These are phyloP conservation scores for Cytospora leucostoma DNA, from an alignment of 2,329 filamentous ascomycete genomes.

Conservation along the genomic window DNA sequence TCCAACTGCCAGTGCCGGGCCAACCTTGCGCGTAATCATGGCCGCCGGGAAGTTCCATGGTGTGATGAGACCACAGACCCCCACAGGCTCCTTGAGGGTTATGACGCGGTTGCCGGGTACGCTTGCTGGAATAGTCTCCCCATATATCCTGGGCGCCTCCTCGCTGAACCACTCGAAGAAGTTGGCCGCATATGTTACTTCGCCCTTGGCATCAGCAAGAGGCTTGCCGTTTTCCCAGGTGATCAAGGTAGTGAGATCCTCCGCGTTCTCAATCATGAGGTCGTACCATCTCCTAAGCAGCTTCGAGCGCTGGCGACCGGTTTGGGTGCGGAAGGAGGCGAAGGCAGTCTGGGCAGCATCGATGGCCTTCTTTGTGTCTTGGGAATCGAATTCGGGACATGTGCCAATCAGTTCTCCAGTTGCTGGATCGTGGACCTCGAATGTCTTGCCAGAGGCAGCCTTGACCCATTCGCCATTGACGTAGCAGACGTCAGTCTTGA, in stretches of 20 bases:
- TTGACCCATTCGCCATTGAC: slow-evolving; percentile 92
- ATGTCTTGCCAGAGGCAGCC: slow-evolving; percentile 86
- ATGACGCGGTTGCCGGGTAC: slow-evolving; percentile 72
- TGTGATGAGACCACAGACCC: slow-evolving; percentile 80
- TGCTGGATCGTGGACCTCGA: slow-evolving; percentile 84
- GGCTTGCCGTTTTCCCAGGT: slow-evolving; percentile 93
- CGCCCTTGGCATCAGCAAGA: slow-evolving; percentile 70
- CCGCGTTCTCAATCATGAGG: slow-evolving; percentile 73
- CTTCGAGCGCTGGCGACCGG: slow-evolving; percentile 72
- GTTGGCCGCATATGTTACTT: slow-evolving; percentile 70
- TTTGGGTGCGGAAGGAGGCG: slow-evolving; percentile 67
- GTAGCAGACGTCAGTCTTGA: slow-evolving; percentile 81
- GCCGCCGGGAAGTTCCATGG: slow-evolving; percentile 87
- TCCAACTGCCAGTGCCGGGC: slow-evolving; percentile 82
- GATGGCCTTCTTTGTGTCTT: slow-evolving; percentile 80
- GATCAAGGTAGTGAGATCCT: slow-evolving; percentile 80
- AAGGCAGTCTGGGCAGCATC: slow-evolving; percentile 78
- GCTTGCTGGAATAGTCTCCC: slow-evolving; percentile 72
- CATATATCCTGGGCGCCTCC: slow-evolving; percentile 73
- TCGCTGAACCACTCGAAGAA: slow-evolving; percentile 84
- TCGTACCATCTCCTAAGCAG: slow-evolving; percentile 81
- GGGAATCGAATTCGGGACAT: slow-evolving; percentile 78
- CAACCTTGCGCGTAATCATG: slow-evolving; percentile 73
- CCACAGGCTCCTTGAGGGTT: slow-evolving; percentile 81
- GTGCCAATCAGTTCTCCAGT: slow-evolving; percentile 79